These are phyloP conservation scores for Tetrahymena elliotti DNA, from an alignment of 73 alveolate species.

Conservation along the genomic window DNA sequence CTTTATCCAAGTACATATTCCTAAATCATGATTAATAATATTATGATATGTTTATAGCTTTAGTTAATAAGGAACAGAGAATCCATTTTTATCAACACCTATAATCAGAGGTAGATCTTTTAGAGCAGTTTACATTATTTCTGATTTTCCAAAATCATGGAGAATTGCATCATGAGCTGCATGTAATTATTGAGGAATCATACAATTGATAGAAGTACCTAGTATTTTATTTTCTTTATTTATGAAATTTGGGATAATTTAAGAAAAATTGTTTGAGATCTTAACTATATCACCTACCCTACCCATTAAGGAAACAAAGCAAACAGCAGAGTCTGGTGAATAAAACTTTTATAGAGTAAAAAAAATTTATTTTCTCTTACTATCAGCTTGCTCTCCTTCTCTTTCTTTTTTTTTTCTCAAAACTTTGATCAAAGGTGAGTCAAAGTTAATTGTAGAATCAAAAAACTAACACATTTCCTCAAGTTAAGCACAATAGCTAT, in stretches of 20 bases:
- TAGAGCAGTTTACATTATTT: neutral
- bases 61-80: neutral
- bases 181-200: neutral
- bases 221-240: neutral
- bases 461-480: neutral
- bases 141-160: neutral
- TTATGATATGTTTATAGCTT: neutral
- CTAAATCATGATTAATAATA: neutral
- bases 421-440: neutral
- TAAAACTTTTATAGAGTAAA: neutral
- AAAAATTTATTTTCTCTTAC: neutral
- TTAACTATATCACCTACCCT: neutral
- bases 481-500: neutral
- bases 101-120: neutral
- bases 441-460: neutral
- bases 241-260: neutral
- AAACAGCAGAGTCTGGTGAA: neutral
- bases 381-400: neutral
- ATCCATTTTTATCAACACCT: neutral
- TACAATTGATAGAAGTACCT: neutral
- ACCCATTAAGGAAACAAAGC: neutral
- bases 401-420: neutral
- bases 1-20: neutral
- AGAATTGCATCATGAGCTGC: neutral
- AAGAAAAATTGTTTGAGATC: neutral